Evolutionary conservation across 176 grass and related monocot species (phyloP).

Genomic region (Eleusine coracana): DNA sequence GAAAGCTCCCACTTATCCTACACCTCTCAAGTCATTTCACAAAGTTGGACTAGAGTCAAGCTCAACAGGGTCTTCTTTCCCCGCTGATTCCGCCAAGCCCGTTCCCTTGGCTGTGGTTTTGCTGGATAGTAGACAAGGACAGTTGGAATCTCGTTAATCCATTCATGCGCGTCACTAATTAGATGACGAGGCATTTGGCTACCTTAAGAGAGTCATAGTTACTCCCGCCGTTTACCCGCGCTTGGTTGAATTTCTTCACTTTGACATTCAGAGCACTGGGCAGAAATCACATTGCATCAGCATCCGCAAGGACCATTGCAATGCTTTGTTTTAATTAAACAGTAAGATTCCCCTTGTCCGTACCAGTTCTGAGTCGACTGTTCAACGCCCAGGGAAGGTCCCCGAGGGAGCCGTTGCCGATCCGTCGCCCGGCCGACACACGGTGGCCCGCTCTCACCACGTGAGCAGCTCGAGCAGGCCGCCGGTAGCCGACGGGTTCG

Average conservation of each 20-base stretch:
- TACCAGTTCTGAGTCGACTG: constrained; percentile 68
- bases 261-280: constrained; percentile 16
- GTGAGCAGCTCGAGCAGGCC: no score
- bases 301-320: constrained; percentile 72
- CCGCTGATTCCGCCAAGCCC: no score
- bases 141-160: background rate
- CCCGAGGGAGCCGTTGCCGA: no score
- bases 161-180: constrained; percentile 50
- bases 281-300: constrained; percentile 83
- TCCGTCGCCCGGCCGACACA: no score
- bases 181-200: constrained; percentile 70
- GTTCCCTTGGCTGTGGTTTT: no score
- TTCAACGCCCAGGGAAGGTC: constrained; percentile 48
- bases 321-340: constrained; percentile 91
- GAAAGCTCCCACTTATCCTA: constrained; percentile 16
- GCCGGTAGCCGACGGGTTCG: no score
- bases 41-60: no score
- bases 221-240: constrained; percentile 68
- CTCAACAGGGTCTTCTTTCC: no score
- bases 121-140: no score
- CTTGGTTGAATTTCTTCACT: constrained; percentile 69
- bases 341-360: constrained; percentile 68
- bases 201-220: constrained; percentile 93
- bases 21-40: constrained; percentile 8
- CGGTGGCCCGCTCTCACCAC: no score